phyloP scores from a whole-genome alignment of 257 asterid genomes.

The Thymus quinquecostatus region DNA sequence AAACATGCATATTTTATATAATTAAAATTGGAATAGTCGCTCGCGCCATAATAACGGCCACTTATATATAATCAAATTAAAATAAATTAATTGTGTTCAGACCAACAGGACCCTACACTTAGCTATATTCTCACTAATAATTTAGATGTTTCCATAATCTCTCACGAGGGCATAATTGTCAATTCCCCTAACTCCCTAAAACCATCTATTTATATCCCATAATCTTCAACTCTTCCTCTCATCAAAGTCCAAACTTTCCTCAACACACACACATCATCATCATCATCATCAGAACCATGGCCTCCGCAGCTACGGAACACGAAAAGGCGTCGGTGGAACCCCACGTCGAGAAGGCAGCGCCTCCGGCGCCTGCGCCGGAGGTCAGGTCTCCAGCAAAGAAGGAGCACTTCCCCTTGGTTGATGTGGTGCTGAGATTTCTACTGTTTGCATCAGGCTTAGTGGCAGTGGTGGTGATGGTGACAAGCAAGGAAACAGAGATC shows the following conservation, averaged over 20 bases:
- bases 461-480: conserved; percentile 67
- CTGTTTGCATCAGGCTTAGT: conserved; percentile 58
- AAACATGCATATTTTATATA: too few species aligned
- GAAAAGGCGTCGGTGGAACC: background rate
- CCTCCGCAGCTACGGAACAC: conserved; percentile 16
- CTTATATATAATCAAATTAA: too few species aligned
- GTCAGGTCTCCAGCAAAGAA: conserved; percentile 2
- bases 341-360: conserved; percentile 29
- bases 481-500: conserved; percentile 54
- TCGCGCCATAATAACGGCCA: too few species aligned
- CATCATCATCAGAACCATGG: conserved; percentile 22
- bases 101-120: too few species aligned
- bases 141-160: too few species aligned
- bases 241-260: background rate
- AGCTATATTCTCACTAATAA: too few species aligned
- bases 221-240: background rate
- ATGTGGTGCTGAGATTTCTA: conserved; percentile 63
- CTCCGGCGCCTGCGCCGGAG: background rate
- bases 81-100: too few species aligned
- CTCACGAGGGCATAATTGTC: conserved; percentile 24
- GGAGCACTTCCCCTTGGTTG: conserved; percentile 38
- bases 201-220: conserved; percentile 23
- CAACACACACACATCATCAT: background rate
- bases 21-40: too few species aligned
- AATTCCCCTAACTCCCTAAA: background rate